Base-by-base conservation (phyloP, 495 filamentous ascomycete genomes). In the Choiromyces venosus region DNA sequence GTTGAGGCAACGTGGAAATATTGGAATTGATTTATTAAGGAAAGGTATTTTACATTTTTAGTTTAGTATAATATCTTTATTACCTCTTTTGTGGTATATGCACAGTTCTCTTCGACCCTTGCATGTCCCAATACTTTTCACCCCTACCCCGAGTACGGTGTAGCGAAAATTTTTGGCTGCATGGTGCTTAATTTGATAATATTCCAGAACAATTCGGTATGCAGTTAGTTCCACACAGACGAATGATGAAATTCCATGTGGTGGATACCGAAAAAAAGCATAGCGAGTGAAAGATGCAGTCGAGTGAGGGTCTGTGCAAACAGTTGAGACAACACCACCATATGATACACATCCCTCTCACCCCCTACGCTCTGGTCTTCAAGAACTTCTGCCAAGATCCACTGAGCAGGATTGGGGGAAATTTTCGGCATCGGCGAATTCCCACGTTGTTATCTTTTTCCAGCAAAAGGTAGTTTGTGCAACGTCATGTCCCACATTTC, bases 241-340 rank as follows among this genome's bases (percentile, higher is more conserved):
- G 7, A 18, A 61, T 61, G 52, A 61, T 61, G 52, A 61, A 61
- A 61, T 61, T 4, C 25, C 25, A 61, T 29, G 52, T 61, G 52
- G 25, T 61, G 25, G 25, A 61, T 61, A 0, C 52, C 52, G 25
- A 33, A 61, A 33, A 29, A 61, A 29, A 33, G 25, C 12, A 33
- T 16, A 25, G 16, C 10, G 12, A 61, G 12, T n/a, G 19, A 3
- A n/a, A 16, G 52, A 14, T 33, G 12, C 3, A 33, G 52, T 61
- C 52, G 25, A 61, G 52, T 61, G 52, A 61, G 52, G 52, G 52
- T 61, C 52, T 61, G 52, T 33, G 52, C 52, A 61, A 61, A 29
- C 2, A 12, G 16, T 29, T 29, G 52, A 29, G 52, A 61, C 52
- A 29, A 14, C 4, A 61, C 2, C 25, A 33, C 25, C 25, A 61